Conservation (phyloP, 352 stramenopile genomes). For the Pythium myriotylum region DNA sequence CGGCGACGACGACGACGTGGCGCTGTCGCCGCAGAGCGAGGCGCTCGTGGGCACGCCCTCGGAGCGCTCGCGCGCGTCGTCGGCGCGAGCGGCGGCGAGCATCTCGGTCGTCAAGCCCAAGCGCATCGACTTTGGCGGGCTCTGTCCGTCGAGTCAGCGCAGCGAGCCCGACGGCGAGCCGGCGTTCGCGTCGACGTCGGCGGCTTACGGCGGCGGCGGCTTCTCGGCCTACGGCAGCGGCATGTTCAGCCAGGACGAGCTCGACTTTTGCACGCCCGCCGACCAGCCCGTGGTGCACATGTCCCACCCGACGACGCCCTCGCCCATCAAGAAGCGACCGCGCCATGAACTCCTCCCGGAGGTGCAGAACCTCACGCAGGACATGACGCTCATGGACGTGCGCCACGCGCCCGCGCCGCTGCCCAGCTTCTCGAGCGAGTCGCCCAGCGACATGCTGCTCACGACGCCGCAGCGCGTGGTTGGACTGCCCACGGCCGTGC, state of each 20-base stretch:
- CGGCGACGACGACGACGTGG: constrained; percentile 45
- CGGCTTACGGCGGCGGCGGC: constrained; percentile 10
- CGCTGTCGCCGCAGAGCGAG: constrained; percentile 49
- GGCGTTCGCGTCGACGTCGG: constrained; percentile 25
- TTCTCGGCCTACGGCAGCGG: constrained; percentile 25
- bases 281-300: constrained; percentile 84
- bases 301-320: constrained; percentile 81
- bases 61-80: not conserved
- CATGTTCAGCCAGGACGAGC: constrained; percentile 83
- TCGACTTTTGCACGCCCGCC: constrained; percentile 84
- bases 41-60: constrained; percentile 5
- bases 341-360: constrained; percentile 58
- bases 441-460: constrained; percentile 35
- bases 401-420: constrained; percentile 19
- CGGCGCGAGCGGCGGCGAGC: no score
- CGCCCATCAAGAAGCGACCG: constrained; percentile 77
- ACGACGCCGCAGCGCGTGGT: constrained; percentile 37
- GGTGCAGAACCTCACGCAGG: constrained; percentile 70
- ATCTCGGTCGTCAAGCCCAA: constrained; percentile 48
- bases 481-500: constrained; percentile 14
- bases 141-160: constrained; percentile 57
- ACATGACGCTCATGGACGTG: constrained; percentile 82
- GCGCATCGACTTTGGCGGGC: constrained; percentile 71
- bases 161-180: constrained; percentile 77
- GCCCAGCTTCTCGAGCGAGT: constrained; percentile 58